Percentiles rank a stretch among this genome's conserved stretches.
Evolutionary conservation across 768 basidiomycete species (phyloP).

Genomic region (Boletus subcaerulescens): DNA sequence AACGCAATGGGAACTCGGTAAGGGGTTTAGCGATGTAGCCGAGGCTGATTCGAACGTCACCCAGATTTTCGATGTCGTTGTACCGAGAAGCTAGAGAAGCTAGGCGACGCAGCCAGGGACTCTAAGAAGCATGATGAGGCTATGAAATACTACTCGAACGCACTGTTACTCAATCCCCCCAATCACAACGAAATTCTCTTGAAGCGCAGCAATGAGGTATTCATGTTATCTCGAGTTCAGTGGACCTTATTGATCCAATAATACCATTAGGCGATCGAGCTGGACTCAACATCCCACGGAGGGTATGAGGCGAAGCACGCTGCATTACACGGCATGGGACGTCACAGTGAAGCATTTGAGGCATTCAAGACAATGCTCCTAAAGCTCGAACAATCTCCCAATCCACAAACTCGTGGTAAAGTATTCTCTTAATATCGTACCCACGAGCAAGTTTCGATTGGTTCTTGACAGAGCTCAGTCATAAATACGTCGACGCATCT

Average conservation of each 20-base stretch:
- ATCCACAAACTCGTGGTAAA: no score
- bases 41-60: background rate
- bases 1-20: background rate
- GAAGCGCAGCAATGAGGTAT: slow-evolving; percentile 3
- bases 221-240: background rate
- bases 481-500: background rate
- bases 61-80: slow-evolving; percentile 3
- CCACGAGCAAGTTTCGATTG: no score
- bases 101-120: background rate
- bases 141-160: background rate
- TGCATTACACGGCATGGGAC: background rate
- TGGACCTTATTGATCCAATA: no score
- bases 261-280: background rate
- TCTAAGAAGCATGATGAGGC: background rate
- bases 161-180: background rate
- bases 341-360: background rate
- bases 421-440: no score
- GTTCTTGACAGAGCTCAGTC: background rate
- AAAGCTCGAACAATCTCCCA: background rate
- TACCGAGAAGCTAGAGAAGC: background rate
- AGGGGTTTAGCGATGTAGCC: background rate
- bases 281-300: background rate
- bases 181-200: background rate
- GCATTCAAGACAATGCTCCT: background rate
- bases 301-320: slow-evolving; percentile 1